These are phyloP conservation scores for Podaxis sp. DNA, from an alignment of 768 basidiomycete species.

Conservation along the genomic window DNA sequence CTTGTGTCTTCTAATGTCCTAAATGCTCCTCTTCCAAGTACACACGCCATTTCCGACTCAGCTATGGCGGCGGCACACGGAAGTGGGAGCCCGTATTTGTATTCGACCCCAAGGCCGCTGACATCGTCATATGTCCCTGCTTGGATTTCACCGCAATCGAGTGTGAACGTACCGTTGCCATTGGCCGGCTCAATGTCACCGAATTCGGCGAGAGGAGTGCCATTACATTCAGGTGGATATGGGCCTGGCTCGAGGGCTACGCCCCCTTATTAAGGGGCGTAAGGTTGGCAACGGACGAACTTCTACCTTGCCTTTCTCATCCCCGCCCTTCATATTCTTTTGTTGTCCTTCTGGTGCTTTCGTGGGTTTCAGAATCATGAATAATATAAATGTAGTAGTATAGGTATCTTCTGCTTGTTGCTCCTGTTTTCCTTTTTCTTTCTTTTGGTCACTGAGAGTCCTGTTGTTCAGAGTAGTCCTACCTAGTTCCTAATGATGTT, in stretches of 20 bases:
- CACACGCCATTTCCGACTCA: not conserved
- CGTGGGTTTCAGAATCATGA: not conserved
- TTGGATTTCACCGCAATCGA: conserved; percentile 27
- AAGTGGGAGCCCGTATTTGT: conserved; percentile 28
- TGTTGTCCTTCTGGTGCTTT: not conserved
- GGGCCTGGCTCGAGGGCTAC: not conserved
- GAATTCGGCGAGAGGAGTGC: conserved; percentile 18
- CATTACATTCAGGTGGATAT: not conserved
- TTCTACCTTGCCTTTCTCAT: too few relatives aligned
- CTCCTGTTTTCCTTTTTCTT: not conserved
- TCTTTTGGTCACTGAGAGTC: not conserved
- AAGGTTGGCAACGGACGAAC: too few relatives aligned
- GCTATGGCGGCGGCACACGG: not conserved
- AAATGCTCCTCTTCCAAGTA: not conserved
- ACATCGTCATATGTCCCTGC: conserved; percentile 30
- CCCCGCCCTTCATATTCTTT: not conserved
- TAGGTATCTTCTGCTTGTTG: not conserved
- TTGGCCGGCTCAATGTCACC: conserved; percentile 21
- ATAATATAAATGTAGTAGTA: not conserved
- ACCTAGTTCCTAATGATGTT: not conserved
- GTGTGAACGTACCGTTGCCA: conserved; percentile 16
- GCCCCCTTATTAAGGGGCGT: not conserved
- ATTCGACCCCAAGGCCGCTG: conserved; percentile 17
- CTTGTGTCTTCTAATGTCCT: not conserved
- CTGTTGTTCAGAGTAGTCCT: not conserved